These are phyloP conservation scores for Xylaria sp. DNA, from an alignment of 495 filamentous ascomycete genomes.

Conservation along the genomic window DNA sequence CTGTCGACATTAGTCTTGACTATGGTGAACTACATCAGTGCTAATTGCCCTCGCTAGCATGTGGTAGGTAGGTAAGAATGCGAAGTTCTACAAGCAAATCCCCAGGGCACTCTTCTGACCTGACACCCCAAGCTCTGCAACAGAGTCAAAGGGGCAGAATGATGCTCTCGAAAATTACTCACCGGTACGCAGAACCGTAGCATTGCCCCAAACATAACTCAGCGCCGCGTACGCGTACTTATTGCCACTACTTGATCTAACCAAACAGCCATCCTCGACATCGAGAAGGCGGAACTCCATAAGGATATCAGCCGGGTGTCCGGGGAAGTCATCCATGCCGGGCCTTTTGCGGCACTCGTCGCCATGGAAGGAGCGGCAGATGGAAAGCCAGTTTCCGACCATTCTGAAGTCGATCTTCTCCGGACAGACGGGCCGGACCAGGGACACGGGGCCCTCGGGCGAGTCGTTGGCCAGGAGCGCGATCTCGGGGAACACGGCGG, in stretches of 20 bases:
- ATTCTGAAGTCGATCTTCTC: constrained; percentile 7
- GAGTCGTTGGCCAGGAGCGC: constrained; percentile 22
- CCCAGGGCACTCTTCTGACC: background rate
- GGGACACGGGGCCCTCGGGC: background rate
- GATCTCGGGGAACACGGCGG: constrained; percentile 26
- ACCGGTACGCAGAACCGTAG: background rate
- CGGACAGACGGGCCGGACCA: background rate
- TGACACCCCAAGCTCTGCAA: background rate
- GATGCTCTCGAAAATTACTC: background rate
- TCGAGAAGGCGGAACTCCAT: constrained; percentile 1
- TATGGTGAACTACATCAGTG: background rate
- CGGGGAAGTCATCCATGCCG: background rate
- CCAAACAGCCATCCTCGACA: background rate
- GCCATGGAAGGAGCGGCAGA: background rate
- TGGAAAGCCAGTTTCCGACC: background rate
- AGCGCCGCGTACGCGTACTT: constrained; percentile 1
- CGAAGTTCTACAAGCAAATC: background rate
- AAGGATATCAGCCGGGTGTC: background rate
- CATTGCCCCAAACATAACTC: background rate
- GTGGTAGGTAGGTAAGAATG: background rate
- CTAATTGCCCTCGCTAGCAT: background rate
- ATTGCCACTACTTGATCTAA: background rate
- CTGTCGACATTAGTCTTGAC: background rate
- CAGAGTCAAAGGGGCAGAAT: background rate
- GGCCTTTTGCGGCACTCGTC: constrained; percentile 4